Evolutionary conservation across 75 land plant genomes (phyloP).

Genomic region (Pinus albicaulis): DNA sequence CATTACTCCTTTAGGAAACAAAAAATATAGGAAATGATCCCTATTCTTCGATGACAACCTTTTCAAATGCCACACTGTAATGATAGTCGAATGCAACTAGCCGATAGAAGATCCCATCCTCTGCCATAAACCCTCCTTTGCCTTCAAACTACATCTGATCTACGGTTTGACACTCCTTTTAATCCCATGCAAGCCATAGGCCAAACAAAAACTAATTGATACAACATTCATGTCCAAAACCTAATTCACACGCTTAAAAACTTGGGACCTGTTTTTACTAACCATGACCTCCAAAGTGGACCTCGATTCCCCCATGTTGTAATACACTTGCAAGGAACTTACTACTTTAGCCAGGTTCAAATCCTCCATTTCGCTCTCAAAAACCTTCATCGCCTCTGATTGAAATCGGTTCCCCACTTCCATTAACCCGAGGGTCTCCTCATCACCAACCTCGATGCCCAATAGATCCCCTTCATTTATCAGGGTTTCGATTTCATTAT

Average conservation of each 20-base stretch:
- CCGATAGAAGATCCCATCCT: constrained; percentile 86
- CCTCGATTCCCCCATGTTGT: constrained; percentile 80
- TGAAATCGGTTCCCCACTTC: constrained; percentile 59
- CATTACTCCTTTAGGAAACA: constrained; percentile 88
- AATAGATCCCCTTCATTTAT: constrained; percentile 53
- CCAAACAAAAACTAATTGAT: constrained; percentile 28
- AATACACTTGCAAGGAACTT: constrained; percentile 84
- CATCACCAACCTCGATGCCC: constrained; percentile 73
- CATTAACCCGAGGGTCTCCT: constrained; percentile 57
- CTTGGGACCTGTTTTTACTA: constrained; percentile 51
- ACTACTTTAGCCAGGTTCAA: constrained; percentile 89
- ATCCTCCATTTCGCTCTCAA: constrained; percentile 82
- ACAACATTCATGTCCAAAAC: constrained; percentile 94
- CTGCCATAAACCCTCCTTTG: constrained; percentile 90
- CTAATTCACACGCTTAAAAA: constrained; percentile 54
- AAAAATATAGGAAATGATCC: constrained; percentile 77
- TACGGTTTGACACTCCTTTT: constrained; percentile 88
- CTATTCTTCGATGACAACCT: constrained; percentile 89
- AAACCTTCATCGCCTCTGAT: constrained; percentile 63
- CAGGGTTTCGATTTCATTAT: constrained; percentile 63
- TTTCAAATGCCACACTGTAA: constrained; percentile 95
- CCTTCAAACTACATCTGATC: constrained; percentile 71
- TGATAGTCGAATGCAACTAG: constrained; percentile 66
- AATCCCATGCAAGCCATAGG: constrained; percentile 67
- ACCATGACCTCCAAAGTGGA: constrained; percentile 69